Conservation (phyloP, 257 asterid species). For the Solanum bulbocastanum region DNA sequence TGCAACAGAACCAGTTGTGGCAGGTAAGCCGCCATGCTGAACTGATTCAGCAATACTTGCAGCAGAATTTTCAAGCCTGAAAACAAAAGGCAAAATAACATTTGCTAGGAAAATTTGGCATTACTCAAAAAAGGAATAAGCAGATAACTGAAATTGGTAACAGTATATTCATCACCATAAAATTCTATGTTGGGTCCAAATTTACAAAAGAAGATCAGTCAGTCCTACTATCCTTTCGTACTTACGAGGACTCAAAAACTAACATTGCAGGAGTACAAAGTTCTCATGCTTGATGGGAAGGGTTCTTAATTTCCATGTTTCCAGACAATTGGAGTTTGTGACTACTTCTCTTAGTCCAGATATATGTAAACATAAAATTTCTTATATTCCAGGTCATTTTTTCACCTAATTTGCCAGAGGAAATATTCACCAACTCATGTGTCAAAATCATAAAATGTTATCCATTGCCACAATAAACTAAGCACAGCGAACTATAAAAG, state of each 20-base stretch:
- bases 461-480: background rate
- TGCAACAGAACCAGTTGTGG: slow-evolving; percentile 48
- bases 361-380: background rate
- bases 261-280: background rate
- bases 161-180: background rate
- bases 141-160: background rate
- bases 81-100: slow-evolving; percentile 7
- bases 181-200: background rate
- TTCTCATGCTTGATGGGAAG: background rate
- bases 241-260: background rate
- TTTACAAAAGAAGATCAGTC: background rate
- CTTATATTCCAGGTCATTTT: background rate
- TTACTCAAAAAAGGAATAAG: background rate
- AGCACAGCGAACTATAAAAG: background rate
- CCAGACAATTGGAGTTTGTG: background rate
- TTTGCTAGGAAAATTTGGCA: background rate
- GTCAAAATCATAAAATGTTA: background rate
- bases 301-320: background rate
- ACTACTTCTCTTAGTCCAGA: background rate
- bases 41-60: slow-evolving; percentile 56
- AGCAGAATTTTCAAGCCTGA: slow-evolving; percentile 83
- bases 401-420: background rate
- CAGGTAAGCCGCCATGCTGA: slow-evolving; percentile 60
- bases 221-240: background rate
- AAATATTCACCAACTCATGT: background rate